Conservation (phyloP, 495 filamentous ascomycete genomes). For the Evernia prunastri region DNA sequence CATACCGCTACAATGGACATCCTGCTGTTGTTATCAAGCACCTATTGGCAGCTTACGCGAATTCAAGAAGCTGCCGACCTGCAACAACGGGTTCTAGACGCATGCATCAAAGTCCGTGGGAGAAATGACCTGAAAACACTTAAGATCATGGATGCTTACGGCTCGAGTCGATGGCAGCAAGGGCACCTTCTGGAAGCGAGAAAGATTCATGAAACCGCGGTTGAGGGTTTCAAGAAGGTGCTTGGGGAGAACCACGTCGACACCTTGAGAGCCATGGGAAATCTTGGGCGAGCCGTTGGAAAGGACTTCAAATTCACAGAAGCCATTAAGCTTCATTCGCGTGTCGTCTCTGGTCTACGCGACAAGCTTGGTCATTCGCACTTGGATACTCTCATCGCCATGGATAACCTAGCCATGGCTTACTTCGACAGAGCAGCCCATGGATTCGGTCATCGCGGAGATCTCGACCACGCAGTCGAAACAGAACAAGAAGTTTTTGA, state of each 20-base stretch:
- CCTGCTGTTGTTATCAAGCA: conserved; percentile 24
- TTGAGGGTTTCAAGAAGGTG: conserved; percentile 22
- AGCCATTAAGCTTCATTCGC: conserved; percentile 24
- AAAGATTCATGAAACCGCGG: conserved; percentile 28
- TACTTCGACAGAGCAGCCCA: conserved; percentile 19
- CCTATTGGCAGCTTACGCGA: conserved; percentile 22
- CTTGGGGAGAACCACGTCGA: conserved; percentile 26
- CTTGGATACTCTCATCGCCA: conserved; percentile 30
- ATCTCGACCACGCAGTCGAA: conserved; percentile 19
- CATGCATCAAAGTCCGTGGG: conserved; percentile 26
- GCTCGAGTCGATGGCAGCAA: conserved; percentile 20
- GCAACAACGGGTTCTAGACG: conserved; percentile 24
- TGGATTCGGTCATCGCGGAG: conserved; percentile 20
- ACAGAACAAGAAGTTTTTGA: conserved; percentile 19
- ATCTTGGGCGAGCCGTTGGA: conserved; percentile 23
- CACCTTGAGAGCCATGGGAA: conserved; percentile 29
- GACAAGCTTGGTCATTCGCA: conserved; percentile 31
- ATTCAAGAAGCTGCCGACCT: conserved; percentile 24
- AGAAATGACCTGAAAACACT: conserved; percentile 27
- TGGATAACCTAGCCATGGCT: conserved; percentile 28
- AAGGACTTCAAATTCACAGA: conserved; percentile 26
- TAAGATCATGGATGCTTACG: conserved; percentile 26
- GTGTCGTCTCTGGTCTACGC: conserved; percentile 30
- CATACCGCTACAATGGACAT: conserved; percentile 23
- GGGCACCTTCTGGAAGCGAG: conserved; percentile 31